Evolutionary conservation across 257 asterid genomes (phyloP), one percentile per base, ranked within the genome.

Genomic region (Solanum gandarillasii): DNA sequence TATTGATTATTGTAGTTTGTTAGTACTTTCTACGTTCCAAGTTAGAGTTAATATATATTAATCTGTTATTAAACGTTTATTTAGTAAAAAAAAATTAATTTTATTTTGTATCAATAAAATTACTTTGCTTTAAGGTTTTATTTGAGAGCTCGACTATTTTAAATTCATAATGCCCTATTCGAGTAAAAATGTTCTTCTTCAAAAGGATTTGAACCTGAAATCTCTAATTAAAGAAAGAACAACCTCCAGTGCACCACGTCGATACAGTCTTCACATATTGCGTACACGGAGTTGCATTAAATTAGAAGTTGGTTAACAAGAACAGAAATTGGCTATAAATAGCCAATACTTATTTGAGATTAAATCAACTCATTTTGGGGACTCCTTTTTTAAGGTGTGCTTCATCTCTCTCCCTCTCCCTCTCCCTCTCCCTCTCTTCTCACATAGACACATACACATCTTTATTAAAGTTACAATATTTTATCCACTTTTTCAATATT

Each of bases 221-320:
- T 1, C 4, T 55, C 2, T 55, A 1, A 55, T 55, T 55, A 55
- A 18, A 55, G 0, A 6, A 18, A 18, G 1, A 55, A 0, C 11
- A 55, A 20, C 4, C 0, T 55, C 11, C 25, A 6, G 0, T 55
- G 2, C 4, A 55, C 0, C n/a, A 48, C 10, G 1, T 55, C 2
- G 1, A 7, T 55, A 55, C 2, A 1, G 25, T 55, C 65, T 55
- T 55, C 25, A 1, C 25, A 55, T 55, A 7, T 55, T 55, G 65
- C 25, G 65, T 55, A 20, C 4, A 18, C 65, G 25, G 9, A 55
- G 10, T 55, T 55, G 65, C 65, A 55, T 55, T 55, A 7, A 7
- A 55, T 55, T 55, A 20, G 65, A 55, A 55, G 65, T 18, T 55
- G 2, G 65, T 1, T 55, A 55, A 7, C 65, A 20, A 55, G 11